A percentile compares a stretch with the other conserved stretches of the same genome.
phyloP scores from a whole-genome alignment of 2,329 filamentous ascomycete genomes.

The Proliferodiscus dingleyae region DNA sequence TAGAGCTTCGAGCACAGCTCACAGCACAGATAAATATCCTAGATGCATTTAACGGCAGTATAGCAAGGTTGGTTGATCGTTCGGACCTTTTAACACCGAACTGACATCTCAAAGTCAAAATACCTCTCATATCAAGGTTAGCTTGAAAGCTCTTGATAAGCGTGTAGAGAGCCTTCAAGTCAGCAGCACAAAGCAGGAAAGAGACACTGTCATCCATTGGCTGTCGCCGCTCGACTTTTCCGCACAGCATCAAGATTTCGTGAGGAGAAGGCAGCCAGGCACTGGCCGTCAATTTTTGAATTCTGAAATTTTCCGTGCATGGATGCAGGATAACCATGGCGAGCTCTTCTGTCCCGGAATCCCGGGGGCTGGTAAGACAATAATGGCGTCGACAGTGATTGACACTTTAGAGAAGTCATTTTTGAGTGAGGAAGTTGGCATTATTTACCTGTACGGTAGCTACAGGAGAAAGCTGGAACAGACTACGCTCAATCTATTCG shows the following conservation, averaged over 20 bases:
- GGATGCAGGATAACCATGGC: constrained; percentile 4
- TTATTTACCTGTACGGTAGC: constrained; percentile 21
- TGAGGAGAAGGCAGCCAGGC: constrained; percentile 4
- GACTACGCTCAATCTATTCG: constrained; percentile 18
- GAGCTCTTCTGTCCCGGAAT: constrained; percentile 15
- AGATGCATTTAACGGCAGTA: neutral
- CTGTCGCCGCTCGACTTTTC: constrained; percentile 34
- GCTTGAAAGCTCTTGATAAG: neutral
- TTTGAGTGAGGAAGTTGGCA: neutral
- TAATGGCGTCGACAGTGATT: constrained; percentile 29
- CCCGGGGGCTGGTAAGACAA: constrained; percentile 44
- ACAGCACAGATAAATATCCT: neutral
- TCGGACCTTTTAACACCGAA: too few relatives aligned
- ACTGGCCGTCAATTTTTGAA: constrained; percentile 15
- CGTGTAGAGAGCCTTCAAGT: neutral
- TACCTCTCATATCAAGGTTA: neutral
- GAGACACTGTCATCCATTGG: constrained; percentile 31
- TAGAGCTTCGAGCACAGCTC: neutral
- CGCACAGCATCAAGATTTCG: constrained; percentile 37
- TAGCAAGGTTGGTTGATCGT: neutral
- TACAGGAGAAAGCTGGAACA: constrained; percentile 27
- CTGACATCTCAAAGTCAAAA: neutral
- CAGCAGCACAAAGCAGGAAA: neutral
- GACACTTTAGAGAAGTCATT: neutral
- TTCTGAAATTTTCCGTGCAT: constrained; percentile 10